Base-by-base conservation (phyloP, 176 grass and related monocot species). In the Avena atlantica region DNA sequence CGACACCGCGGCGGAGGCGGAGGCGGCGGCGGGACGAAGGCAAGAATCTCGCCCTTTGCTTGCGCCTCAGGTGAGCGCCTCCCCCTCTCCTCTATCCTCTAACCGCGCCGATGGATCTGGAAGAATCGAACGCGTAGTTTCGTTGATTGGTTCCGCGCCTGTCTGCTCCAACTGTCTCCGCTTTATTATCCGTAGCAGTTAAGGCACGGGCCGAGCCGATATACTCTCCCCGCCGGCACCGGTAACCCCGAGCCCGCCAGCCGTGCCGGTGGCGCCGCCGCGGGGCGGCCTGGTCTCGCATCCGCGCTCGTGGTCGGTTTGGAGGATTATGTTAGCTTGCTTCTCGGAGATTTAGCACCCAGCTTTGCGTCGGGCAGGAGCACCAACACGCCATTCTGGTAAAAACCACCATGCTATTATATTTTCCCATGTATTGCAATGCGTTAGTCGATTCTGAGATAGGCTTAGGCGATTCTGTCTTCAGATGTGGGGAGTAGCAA, bases 51-150 rank as follows among this genome's bases (percentile, higher is more conserved):
- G 1, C 1, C 48, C 58, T 81, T 79, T 74, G 87, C 66, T 74
- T 80, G 29, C 9, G 77, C 68, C 0, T 4, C 84, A 63, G 89
- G 89, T 90, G 84, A 90, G 79, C 73, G 31, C 1, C 60, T 12
- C 11, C 23, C 13, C 23, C 8, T n/a, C 60, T 4, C 15, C 55
- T 19, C 4, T 7, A 24, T 6, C 40, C 6, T 34, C 45, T 15
- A 27, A 0, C 44, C 45, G 5, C 49, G 14, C 1, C 13, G 3
- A 1, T 34, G 21, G 36, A 55, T 29, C 74, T 76, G 73, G 47
- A 52, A 4, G 10, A 25, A 24, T 74, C 82, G n/a, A 25, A 11
- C 2, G 37, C 40, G 27, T 25, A 9, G 0, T 34, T 6, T 14
- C n/a, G 45, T 14, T 50, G 47, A 29, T 27, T 52, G 4, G 15